phyloP scores from a whole-genome alignment of 2,329 filamentous ascomycete species.

The Fusarium luffae region DNA sequence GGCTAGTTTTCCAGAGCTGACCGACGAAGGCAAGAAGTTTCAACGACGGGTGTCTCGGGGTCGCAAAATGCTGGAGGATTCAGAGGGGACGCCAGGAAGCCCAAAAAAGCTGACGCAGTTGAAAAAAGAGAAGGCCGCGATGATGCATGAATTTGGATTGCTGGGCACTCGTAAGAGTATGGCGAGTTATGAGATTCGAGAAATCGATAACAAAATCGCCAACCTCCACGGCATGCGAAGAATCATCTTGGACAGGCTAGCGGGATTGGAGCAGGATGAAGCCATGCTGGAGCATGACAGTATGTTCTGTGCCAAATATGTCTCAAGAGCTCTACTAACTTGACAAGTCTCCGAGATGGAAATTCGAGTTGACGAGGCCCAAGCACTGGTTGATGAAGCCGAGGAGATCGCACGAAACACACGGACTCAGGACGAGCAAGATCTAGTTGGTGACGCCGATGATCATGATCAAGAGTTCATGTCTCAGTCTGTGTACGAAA shows the following conservation, averaged over 20 bases:
- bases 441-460: slow-evolving; percentile 62
- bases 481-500: slow-evolving; percentile 98
- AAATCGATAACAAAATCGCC: slow-evolving; percentile 96
- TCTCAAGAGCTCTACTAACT: slow-evolving; percentile 46
- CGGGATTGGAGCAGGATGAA: slow-evolving; percentile 90
- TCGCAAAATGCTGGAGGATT: slow-evolving; percentile 79
- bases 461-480: slow-evolving; percentile 75
- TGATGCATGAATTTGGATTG: slow-evolving; percentile 91
- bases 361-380: slow-evolving; percentile 69
- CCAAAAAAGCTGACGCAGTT: slow-evolving; percentile 77
- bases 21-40: slow-evolving; percentile 76
- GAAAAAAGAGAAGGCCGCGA: slow-evolving; percentile 80
- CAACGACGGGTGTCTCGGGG: slow-evolving; percentile 78
- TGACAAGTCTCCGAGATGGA: slow-evolving; percentile 71
- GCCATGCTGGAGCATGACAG: slow-evolving; percentile 88
- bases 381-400: slow-evolving; percentile 68
- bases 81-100: slow-evolving; percentile 63
- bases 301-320: slow-evolving; percentile 56
- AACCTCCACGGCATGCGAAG: slow-evolving; percentile 93
- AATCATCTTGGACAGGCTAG: slow-evolving; percentile 88
- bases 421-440: slow-evolving; percentile 64
- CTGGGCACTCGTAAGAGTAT: slow-evolving; percentile 95
- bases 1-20: slow-evolving; percentile 80
- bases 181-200: slow-evolving; percentile 94
- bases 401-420: slow-evolving; percentile 65